These are phyloP conservation scores for Boletus barrowsii DNA, from an alignment of 768 basidiomycete genomes.

Conservation along the genomic window DNA sequence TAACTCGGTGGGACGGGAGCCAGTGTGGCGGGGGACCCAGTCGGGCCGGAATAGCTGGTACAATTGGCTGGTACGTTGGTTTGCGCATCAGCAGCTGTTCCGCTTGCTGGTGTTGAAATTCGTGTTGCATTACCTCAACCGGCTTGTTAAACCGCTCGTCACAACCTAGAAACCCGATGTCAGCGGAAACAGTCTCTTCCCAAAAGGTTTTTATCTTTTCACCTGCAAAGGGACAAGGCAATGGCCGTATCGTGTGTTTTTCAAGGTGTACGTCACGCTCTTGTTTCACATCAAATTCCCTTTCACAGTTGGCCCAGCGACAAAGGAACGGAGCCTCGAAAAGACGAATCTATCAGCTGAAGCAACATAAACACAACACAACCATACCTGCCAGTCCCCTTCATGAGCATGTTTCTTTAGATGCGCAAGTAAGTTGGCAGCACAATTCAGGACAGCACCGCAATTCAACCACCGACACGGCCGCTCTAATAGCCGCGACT, in stretches of 20 bases:
- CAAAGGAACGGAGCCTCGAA: constrained; percentile 43
- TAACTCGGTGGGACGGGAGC: constrained; percentile 51
- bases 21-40: constrained; percentile 39
- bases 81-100: constrained; percentile 17
- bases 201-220: background rate
- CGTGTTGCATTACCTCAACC: constrained; percentile 49
- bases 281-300: constrained; percentile 35
- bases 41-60: constrained; percentile 30
- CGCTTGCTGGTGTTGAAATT: constrained; percentile 35
- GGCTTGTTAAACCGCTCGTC: constrained; percentile 45
- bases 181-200: background rate
- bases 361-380: constrained; percentile 2
- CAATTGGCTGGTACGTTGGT: constrained; percentile 34
- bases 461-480: constrained; percentile 64
- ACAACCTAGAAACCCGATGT: constrained; percentile 45
- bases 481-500: constrained; percentile 43
- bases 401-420: constrained; percentile 38
- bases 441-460: constrained; percentile 51
- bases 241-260: constrained; percentile 40
- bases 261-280: constrained; percentile 48
- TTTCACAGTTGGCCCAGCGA: constrained; percentile 57
- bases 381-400: constrained; percentile 27
- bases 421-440: constrained; percentile 49
- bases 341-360: constrained; percentile 4
- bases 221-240: constrained; percentile 44